Evolutionary conservation across 2,329 filamentous ascomycete genomes (phyloP).

Genomic region (Paraphaeosphaeria minitans): DNA sequence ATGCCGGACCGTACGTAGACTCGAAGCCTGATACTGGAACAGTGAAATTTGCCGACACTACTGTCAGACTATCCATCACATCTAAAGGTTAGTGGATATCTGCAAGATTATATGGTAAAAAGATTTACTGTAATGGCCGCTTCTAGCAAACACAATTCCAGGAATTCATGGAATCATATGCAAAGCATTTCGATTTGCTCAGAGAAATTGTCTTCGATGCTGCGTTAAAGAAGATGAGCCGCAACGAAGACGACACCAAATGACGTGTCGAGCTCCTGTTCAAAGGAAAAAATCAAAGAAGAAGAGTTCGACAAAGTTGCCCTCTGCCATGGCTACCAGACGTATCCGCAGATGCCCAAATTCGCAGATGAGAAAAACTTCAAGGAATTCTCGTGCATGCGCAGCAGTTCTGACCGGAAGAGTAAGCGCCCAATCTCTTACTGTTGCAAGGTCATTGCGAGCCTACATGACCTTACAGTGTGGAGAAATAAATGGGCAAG

Average conservation of each 20-base stretch:
- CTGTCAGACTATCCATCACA: conserved; percentile 18
- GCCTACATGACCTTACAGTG: conserved; percentile 19
- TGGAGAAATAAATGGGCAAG: conserved; percentile 48
- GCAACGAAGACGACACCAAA: conserved; percentile 32
- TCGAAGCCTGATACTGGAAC: neutral
- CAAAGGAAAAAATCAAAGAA: conserved; percentile 23
- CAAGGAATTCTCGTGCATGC: conserved; percentile 48
- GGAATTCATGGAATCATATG: conserved; percentile 51
- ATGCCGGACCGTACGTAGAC: conserved; percentile 48
- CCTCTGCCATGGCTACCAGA: conserved; percentile 43
- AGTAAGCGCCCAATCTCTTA: neutral
- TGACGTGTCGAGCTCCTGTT: conserved; percentile 41
- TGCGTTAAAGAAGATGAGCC: conserved; percentile 34
- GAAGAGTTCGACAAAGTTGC: conserved; percentile 44
- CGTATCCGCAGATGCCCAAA: conserved; percentile 44
- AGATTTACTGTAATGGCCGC: neutral
- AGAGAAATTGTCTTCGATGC: conserved; percentile 44
- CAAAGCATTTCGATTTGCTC: conserved; percentile 47
- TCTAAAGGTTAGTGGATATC: conserved; percentile 16
- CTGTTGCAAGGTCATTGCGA: neutral
- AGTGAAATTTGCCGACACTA: neutral
- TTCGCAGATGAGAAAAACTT: conserved; percentile 48
- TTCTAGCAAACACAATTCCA: conserved; percentile 31
- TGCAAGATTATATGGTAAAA: neutral
- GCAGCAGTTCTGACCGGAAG: conserved; percentile 17